These are phyloP conservation scores for Aspergillus bertholletiae DNA, from an alignment of 495 filamentous ascomycete genomes.

Conservation along the genomic window DNA sequence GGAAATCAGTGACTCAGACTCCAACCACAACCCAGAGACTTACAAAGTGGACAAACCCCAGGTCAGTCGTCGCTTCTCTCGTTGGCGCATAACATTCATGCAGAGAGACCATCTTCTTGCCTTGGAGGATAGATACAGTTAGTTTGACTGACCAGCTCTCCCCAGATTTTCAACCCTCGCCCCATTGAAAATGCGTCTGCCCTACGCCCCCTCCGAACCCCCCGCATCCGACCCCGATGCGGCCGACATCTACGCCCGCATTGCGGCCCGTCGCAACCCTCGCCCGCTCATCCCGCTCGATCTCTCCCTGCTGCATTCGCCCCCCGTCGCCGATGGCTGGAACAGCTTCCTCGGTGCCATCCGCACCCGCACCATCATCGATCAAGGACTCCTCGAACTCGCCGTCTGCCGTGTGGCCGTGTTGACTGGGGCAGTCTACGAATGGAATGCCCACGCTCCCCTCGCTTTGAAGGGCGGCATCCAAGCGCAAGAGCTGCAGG, in stretches of 20 bases:
- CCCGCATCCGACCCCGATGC: conserved; percentile 21
- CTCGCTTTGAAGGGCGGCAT: conserved; percentile 48
- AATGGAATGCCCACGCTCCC: conserved; percentile 76
- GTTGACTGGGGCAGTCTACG: conserved; percentile 69
- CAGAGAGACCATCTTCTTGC: no score
- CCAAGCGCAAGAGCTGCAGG: conserved; percentile 39
- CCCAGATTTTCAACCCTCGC: not conserved
- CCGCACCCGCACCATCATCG: conserved; percentile 59
- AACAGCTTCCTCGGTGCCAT: conserved; percentile 72
- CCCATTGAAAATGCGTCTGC: conserved; percentile 56
- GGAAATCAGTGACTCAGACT: not conserved
- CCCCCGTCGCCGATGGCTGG: conserved; percentile 69
- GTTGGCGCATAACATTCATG: no score
- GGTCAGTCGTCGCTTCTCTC: no score
- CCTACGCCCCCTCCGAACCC: conserved; percentile 56
- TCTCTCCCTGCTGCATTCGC: conserved; percentile 65
- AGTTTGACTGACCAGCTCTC: not conserved
- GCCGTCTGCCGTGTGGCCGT: conserved; percentile 60
- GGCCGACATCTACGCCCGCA: conserved; percentile 54
- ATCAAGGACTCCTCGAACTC: conserved; percentile 48
- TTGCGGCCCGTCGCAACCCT: conserved; percentile 56
- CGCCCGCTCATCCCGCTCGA: conserved; percentile 65
- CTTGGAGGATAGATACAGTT: not conserved
- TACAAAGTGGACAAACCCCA: not conserved
- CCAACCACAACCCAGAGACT: not conserved